Percentiles rank a stretch among this genome's conserved stretches.
These are phyloP conservation scores for Pestalotiopsis sp. DNA, from an alignment of 2,329 filamentous ascomycete species.

Conservation along the genomic window DNA sequence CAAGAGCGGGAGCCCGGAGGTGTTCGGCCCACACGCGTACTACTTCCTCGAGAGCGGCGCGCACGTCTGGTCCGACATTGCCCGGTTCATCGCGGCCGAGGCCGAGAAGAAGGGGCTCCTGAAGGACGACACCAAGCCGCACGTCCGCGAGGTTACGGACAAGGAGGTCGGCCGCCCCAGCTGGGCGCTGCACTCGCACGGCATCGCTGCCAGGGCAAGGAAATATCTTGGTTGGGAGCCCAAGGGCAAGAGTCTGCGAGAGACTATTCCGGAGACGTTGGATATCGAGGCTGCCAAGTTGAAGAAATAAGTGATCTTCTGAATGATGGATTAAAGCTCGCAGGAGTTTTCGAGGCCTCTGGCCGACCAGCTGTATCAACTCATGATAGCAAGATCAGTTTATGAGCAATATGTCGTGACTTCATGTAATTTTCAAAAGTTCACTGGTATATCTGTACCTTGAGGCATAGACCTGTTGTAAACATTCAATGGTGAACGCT, in stretches of 20 bases:
- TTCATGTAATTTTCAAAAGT: too few species aligned
- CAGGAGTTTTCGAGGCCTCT: too few species aligned
- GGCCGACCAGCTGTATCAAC: too few species aligned
- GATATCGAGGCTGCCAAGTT: constrained; percentile 37
- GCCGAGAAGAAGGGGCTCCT: constrained; percentile 55
- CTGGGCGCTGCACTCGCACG: constrained; percentile 47
- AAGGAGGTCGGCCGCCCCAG: constrained; percentile 25
- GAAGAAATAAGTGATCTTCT: background rate
- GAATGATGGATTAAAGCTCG: too few species aligned
- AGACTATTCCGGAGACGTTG: constrained; percentile 41
- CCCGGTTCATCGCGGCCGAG: constrained; percentile 57
- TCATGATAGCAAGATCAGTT: too few species aligned
- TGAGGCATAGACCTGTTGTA: too few species aligned
- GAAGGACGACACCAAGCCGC: constrained; percentile 33
- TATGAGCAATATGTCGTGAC: too few species aligned
- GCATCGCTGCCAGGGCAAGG: constrained; percentile 43
- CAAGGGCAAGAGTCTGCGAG: constrained; percentile 37
- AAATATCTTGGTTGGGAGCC: constrained; percentile 52
- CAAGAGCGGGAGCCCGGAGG: constrained; percentile 58
- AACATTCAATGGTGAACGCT: too few species aligned
- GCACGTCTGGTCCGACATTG: constrained; percentile 66
- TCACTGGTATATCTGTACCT: too few species aligned
- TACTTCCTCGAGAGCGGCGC: constrained; percentile 68
- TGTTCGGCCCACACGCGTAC: constrained; percentile 67
- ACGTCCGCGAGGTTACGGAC: constrained; percentile 30